A percentile compares a stretch with the other conserved stretches of the same genome.
Conservation (phyloP, 176 grass and related monocot genomes). For the Zizania latifolia region DNA sequence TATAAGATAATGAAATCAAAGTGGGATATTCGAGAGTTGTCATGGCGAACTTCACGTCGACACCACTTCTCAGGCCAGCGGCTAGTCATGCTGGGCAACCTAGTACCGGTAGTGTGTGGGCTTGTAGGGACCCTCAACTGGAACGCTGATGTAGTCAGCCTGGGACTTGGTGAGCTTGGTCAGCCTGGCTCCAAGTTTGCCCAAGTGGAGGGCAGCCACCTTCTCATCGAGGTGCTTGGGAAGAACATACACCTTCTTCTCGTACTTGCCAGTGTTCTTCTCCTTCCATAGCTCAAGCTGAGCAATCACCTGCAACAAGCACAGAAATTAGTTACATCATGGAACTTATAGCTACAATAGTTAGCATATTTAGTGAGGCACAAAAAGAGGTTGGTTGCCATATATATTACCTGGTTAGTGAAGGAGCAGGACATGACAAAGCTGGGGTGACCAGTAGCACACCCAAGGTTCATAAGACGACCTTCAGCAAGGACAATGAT, state of each 20-base stretch:
- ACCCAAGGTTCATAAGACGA: slow-evolving; percentile 87
- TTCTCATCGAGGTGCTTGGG: slow-evolving; percentile 86
- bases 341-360: background rate
- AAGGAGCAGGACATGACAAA: slow-evolving; percentile 92
- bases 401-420: slow-evolving; percentile 72
- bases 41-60: too few species aligned
- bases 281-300: slow-evolving; percentile 77
- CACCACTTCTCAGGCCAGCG: too few species aligned
- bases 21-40: too few species aligned
- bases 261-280: slow-evolving; percentile 62
- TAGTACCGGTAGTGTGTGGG: slow-evolving; percentile 66
- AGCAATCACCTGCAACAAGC: slow-evolving; percentile 57
- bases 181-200: slow-evolving; percentile 64
- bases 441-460: slow-evolving; percentile 75
- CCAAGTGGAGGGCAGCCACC: slow-evolving; percentile 68
- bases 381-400: too few species aligned
- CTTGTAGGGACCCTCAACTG: slow-evolving; percentile 61
- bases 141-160: slow-evolving; percentile 63
- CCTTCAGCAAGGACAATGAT: slow-evolving; percentile 94
- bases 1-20: too few species aligned
- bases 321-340: background rate
- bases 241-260: slow-evolving; percentile 80
- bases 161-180: slow-evolving; percentile 51
- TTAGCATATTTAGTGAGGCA: too few species aligned
- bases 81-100: too few species aligned